These are phyloP conservation scores for Eucalyptus pauciflora DNA, from an alignment of 345 rosid genomes.

Conservation along the genomic window DNA sequence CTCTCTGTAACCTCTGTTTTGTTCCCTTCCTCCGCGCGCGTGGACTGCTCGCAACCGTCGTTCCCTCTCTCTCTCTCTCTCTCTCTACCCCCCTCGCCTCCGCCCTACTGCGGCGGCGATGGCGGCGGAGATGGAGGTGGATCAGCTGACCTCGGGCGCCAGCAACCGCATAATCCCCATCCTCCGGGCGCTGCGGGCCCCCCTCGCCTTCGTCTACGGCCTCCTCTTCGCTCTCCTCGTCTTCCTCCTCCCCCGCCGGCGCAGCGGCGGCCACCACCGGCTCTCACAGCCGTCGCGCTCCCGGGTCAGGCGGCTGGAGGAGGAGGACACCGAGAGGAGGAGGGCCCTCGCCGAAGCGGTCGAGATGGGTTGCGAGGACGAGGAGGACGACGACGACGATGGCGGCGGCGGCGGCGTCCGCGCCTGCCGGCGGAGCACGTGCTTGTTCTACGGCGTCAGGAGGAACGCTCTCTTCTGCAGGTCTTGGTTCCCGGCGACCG, in stretches of 20 bases:
- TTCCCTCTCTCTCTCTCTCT: background rate
- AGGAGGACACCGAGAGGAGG: conserved; percentile 80
- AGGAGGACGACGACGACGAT: conserved; percentile 23
- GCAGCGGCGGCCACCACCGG: background rate
- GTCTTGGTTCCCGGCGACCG: conserved; percentile 74
- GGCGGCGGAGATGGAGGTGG: conserved; percentile 57
- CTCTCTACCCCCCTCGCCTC: background rate
- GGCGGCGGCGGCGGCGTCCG: conserved; percentile 21
- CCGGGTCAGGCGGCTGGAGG: conserved; percentile 44
- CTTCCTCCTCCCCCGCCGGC: conserved; percentile 56
- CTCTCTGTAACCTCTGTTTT: background rate
- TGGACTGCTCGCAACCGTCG: background rate
- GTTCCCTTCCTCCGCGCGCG: background rate
- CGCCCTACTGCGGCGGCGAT: background rate
- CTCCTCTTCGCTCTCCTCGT: conserved; percentile 44
- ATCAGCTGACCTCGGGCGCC: conserved; percentile 90
- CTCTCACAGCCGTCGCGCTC: conserved; percentile 11
- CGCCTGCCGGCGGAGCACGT: conserved; percentile 38
- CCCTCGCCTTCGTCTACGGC: conserved; percentile 35
- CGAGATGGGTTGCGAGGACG: conserved; percentile 37
- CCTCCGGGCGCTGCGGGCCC: conserved; percentile 31
- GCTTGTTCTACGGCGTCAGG: conserved; percentile 48
- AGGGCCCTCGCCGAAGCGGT: conserved; percentile 72
- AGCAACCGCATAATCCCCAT: conserved; percentile 92
- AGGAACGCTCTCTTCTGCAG: conserved; percentile 74